Evolutionary conservation across 495 filamentous ascomycete species (phyloP).

Genomic region (Xylaria longipes): DNA sequence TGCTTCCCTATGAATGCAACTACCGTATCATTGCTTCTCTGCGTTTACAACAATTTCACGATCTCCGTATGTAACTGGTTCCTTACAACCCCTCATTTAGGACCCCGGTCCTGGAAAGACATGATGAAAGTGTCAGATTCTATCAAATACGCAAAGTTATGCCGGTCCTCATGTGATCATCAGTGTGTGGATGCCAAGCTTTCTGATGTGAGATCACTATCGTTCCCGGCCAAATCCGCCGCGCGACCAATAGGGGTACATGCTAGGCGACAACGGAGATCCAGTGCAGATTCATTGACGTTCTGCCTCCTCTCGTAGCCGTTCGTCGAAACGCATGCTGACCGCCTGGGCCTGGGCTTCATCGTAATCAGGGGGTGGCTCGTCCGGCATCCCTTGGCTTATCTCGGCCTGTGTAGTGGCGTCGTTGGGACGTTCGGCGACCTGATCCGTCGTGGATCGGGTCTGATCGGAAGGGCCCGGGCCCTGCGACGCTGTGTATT

Average conservation of each 20-base stretch:
- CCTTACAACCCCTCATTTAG: constrained; percentile 7
- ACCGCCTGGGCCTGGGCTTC: constrained; percentile 84
- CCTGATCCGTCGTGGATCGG: constrained; percentile 28
- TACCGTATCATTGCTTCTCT: neutral
- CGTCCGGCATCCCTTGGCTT: constrained; percentile 63
- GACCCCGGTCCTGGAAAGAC: constrained; percentile 1
- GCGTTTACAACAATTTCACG: neutral
- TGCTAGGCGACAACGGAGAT: neutral
- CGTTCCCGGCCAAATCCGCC: neutral
- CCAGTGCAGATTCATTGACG: constrained; percentile 37
- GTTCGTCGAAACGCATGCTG: constrained; percentile 54
- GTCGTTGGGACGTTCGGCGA: constrained; percentile 25
- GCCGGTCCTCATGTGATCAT: constrained; percentile 1
- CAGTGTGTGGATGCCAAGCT: constrained; percentile 15
- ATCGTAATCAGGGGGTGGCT: constrained; percentile 92
- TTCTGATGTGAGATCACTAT: constrained; percentile 21
- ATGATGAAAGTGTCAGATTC: constrained; percentile 15
- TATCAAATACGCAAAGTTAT: constrained; percentile 20
- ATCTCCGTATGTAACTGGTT: neutral
- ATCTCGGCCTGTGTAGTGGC: constrained; percentile 30
- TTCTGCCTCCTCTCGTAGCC: constrained; percentile 54
- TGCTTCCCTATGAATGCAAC: constrained; percentile 7
- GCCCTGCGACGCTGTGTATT: constrained; percentile 65
- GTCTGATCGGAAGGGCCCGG: constrained; percentile 28
- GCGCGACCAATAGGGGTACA: neutral